Conservation (phyloP, 2,329 filamentous ascomycete genomes). For the Aureobasidium sp. region DNA sequence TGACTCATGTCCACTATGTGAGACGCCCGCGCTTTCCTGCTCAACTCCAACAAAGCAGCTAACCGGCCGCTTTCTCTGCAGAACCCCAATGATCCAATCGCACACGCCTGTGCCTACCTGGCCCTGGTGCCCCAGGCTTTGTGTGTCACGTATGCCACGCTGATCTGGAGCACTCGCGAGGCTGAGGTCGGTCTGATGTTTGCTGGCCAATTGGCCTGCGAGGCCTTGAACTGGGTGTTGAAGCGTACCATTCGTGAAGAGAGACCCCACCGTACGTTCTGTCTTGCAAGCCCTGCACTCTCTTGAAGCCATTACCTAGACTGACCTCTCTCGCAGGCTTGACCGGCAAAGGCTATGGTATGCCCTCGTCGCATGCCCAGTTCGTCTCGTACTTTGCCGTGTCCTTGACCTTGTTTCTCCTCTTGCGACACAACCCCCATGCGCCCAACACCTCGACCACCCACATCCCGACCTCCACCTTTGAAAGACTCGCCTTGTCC, state of each 20-base stretch:
- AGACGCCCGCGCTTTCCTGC: constrained; percentile 25
- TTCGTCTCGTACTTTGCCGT: constrained; percentile 89
- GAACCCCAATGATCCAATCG: constrained; percentile 80
- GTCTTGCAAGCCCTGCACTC: neutral
- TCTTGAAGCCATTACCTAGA: neutral
- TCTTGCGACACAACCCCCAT: constrained; percentile 64
- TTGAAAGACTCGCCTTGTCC: constrained; percentile 53
- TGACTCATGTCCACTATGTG: constrained; percentile 96
- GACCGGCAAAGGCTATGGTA: constrained; percentile 90
- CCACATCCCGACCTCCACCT: constrained; percentile 51
- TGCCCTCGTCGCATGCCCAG: constrained; percentile 93
- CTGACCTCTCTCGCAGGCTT: constrained; percentile 42
- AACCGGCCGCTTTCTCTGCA: constrained; percentile 37
- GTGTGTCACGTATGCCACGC: constrained; percentile 79
- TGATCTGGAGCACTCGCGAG: constrained; percentile 88
- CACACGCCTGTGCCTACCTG: constrained; percentile 85
- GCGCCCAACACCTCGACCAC: constrained; percentile 36
- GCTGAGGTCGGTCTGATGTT: constrained; percentile 86
- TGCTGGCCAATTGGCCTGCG: constrained; percentile 82
- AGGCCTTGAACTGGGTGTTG: constrained; percentile 79
- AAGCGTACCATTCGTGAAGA: constrained; percentile 92
- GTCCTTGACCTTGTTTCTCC: constrained; percentile 75
- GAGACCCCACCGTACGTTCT: constrained; percentile 64
- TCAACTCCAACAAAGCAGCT: neutral
- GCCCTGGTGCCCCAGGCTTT: constrained; percentile 89